Evolutionary conservation across 140 eudicot species (phyloP).

Genomic region (Flaveria floridana): DNA sequence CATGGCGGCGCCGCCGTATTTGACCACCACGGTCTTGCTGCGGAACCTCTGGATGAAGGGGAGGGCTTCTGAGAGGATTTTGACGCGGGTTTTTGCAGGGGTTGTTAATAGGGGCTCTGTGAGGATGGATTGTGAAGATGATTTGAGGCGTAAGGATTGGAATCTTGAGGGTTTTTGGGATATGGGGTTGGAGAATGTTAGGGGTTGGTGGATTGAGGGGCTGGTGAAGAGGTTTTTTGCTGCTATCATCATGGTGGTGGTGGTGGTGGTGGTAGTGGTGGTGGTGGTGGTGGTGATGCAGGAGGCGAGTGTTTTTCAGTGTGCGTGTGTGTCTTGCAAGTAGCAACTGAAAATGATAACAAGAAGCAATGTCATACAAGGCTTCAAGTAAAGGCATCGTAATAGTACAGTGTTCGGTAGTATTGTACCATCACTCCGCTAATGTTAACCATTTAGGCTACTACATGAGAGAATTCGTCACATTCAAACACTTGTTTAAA

Average conservation of each 20-base stretch:
- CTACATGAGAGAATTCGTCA: no score
- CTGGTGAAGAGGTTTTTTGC: conserved; percentile 41
- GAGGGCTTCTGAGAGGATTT: conserved; percentile 80
- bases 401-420: no score
- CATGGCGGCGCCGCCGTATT: conserved; percentile 97
- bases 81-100: conserved; percentile 62
- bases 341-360: no score
- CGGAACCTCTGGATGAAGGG: conserved; percentile 86
- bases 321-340: background rate
- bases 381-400: no score
- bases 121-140: conserved; percentile 38
- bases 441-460: no score
- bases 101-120: conserved; percentile 39
- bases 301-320: background rate
- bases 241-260: conserved; percentile 35
- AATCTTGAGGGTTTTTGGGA: conserved; percentile 4
- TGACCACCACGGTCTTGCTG: conserved; percentile 80
- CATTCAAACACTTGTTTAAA: no score
- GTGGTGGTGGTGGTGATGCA: background rate
- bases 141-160: conserved; percentile 34
- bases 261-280: background rate
- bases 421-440: no score
- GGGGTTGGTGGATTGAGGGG: conserved; percentile 35
- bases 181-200: conserved; percentile 28
- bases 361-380: no score